These are phyloP conservation scores for Mariannaea elegans DNA, from an alignment of 2,329 filamentous ascomycete genomes.

Conservation along the genomic window DNA sequence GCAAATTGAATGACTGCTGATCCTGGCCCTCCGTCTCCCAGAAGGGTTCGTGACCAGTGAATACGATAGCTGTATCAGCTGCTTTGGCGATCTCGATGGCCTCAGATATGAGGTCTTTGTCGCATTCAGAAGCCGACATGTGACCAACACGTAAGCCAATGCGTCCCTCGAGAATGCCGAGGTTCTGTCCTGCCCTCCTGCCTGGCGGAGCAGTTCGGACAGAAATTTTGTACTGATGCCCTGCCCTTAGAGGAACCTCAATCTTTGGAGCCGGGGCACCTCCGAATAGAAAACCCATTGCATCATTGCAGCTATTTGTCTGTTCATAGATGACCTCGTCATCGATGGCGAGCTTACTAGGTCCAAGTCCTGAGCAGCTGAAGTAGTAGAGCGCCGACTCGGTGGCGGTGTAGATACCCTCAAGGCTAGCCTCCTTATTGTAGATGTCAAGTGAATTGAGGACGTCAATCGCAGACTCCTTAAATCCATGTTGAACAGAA, in stretches of 20 bases:
- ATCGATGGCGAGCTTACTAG: constrained; percentile 36
- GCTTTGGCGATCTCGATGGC: constrained; percentile 15
- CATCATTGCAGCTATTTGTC: constrained; percentile 34
- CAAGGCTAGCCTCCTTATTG: constrained; percentile 32
- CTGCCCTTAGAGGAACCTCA: constrained; percentile 56
- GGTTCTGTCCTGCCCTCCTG: constrained; percentile 4
- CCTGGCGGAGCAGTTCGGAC: constrained; percentile 9
- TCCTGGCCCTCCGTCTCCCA: constrained; percentile 28
- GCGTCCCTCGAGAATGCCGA: constrained; percentile 21
- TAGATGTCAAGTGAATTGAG: constrained; percentile 15
- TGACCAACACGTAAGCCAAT: constrained; percentile 17
- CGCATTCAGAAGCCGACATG: constrained; percentile 12
- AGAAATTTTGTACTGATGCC: constrained; percentile 15
- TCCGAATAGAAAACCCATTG: constrained; percentile 43
- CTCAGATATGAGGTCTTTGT: constrained; percentile 13
- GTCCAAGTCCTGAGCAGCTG: constrained; percentile 37
- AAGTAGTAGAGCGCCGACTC: constrained; percentile 40
- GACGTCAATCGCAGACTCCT: constrained; percentile 27
- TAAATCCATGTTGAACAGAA: constrained; percentile 28
- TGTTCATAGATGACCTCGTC: constrained; percentile 40
- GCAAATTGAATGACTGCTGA: constrained; percentile 19
- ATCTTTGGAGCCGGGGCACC: constrained; percentile 45
- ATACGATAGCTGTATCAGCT: constrained; percentile 20
- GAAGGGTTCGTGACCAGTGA: constrained; percentile 20
- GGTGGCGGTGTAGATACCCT: constrained; percentile 35